A percentile compares a stretch with the other conserved stretches of the same genome.
These are phyloP conservation scores for Auricularia heimuer DNA, from an alignment of 768 basidiomycete species.

Conservation along the genomic window DNA sequence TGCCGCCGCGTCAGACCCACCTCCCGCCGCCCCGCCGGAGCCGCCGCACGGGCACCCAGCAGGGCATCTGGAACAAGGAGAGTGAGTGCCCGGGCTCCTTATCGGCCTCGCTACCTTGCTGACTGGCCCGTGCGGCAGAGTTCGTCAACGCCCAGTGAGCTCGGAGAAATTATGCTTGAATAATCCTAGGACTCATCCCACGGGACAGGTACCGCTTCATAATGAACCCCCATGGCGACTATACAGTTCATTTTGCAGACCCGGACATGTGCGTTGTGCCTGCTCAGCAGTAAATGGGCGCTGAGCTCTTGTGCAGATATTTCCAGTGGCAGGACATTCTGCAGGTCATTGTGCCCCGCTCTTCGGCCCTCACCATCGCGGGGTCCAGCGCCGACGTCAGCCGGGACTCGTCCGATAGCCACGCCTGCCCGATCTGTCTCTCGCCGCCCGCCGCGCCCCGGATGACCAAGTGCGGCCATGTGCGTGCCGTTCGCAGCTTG, in stretches of 20 bases:
- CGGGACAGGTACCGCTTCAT: slow-evolving; percentile 57
- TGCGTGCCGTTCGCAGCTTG: slow-evolving; percentile 34
- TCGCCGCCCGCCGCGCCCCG: slow-evolving; percentile 81
- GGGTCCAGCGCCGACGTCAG: slow-evolving; percentile 30
- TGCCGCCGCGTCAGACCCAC: slow-evolving; percentile 75
- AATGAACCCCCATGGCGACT: slow-evolving; percentile 84
- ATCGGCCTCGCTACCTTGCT: slow-evolving; percentile 9
- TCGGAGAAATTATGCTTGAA: neutral
- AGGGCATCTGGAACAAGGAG: slow-evolving; percentile 82
- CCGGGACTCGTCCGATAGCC: slow-evolving; percentile 42
- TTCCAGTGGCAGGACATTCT: slow-evolving; percentile 95
- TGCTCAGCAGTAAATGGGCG: neutral
- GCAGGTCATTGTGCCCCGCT: slow-evolving; percentile 86
- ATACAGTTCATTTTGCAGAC: slow-evolving; percentile 93
- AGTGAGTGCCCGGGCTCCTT: slow-evolving; percentile 42
- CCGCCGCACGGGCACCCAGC: slow-evolving; percentile 51
- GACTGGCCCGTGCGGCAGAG: slow-evolving; percentile 35
- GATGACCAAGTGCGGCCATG: slow-evolving; percentile 97
- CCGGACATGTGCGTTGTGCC: slow-evolving; percentile 66
- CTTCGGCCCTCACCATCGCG: slow-evolving; percentile 62
- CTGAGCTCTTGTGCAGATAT: slow-evolving; percentile 41
- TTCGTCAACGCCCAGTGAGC: slow-evolving; percentile 85
- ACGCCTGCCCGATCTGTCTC: slow-evolving; percentile 90
- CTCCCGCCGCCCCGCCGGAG: slow-evolving; percentile 56
- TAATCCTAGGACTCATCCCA: neutral